Conservation (phyloP, 139 green algal species). For the Chlorella ohadii region DNA sequence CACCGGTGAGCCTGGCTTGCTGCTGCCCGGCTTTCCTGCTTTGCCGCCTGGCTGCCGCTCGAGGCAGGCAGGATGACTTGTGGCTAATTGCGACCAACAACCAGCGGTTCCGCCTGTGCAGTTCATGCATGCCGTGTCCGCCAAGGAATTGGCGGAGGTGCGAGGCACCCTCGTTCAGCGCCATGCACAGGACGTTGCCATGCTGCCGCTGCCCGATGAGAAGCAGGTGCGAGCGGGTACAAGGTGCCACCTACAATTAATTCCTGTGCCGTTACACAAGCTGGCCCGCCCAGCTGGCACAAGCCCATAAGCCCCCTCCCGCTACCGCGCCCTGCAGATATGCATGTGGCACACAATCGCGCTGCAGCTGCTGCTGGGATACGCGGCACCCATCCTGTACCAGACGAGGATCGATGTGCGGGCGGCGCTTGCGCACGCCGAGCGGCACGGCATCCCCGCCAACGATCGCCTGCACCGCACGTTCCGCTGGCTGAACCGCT, state of each 20-base stretch:
- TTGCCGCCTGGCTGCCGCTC: not conserved
- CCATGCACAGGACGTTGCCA: too few species aligned
- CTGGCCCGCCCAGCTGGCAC: too few species aligned
- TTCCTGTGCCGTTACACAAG: too few species aligned
- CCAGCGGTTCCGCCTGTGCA: too few species aligned
- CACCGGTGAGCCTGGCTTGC: not conserved
- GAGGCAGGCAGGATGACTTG: too few species aligned
- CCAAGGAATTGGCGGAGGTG: too few species aligned
- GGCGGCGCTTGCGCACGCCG: not conserved
- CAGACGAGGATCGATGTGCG: not conserved
- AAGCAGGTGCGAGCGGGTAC: not conserved
- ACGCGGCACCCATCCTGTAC: not conserved
- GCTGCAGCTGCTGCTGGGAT: not conserved
- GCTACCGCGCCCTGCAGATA: not conserved
- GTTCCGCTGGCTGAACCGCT: not conserved
- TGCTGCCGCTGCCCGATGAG: not conserved
- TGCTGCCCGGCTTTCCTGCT: not conserved
- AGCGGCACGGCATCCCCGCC: not conserved
- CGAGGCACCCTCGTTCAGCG: too few species aligned
- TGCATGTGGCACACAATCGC: not conserved
- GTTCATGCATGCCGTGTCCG: not conserved
- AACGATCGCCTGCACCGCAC: not conserved
- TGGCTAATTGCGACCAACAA: too few species aligned
- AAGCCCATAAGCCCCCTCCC: too few species aligned
- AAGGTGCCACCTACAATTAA: too few species aligned